Percentiles rank a stretch among this genome's conserved stretches.
Conservation (phyloP, 306 rosid genomes). For the peach (Prunus persica) region Prunus_persica_NCBIv2 NC_034009.1:42533501-42534000, state of each 20-base stretch:
- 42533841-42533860: background rate
- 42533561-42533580: slow-evolving; percentile 2
- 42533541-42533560: background rate
- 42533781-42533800: too few species aligned
- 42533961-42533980: background rate
- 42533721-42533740: too few species aligned
- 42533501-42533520: background rate
- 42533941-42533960: background rate
- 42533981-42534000: background rate
- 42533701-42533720: too few species aligned
- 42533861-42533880: background rate
- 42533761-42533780: too few species aligned
- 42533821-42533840: background rate
- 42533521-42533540: too few species aligned
- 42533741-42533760: too few species aligned
- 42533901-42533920: background rate
- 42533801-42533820: too few species aligned
- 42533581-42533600: slow-evolving; percentile 6
- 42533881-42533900: background rate
- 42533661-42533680: background rate
- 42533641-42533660: background rate
- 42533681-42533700: background rate
- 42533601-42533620: slow-evolving; percentile 1
- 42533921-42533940: background rate
- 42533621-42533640: background rate